A percentile compares a stretch with the other conserved stretches of the same genome.
phyloP scores from a whole-genome alignment of 2,329 filamentous ascomycete genomes.

The Clonostachys byssicola region DNA sequence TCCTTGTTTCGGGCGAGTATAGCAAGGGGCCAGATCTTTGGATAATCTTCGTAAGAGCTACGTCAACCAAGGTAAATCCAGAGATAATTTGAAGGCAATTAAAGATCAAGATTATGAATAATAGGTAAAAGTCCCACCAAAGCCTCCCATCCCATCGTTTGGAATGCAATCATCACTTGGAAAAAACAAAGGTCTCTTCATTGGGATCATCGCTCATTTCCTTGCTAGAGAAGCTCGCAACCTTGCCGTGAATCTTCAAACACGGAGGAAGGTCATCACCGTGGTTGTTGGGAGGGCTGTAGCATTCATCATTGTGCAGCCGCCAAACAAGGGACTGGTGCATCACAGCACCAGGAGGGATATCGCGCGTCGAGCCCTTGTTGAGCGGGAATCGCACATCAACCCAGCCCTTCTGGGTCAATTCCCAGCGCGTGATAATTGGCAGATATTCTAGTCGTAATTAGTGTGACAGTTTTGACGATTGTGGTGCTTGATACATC shows the following conservation, averaged over 20 bases:
- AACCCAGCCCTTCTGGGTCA: conserved; percentile 22
- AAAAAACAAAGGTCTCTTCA: too few species aligned
- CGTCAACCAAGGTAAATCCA: too few species aligned
- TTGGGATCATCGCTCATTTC: too few species aligned
- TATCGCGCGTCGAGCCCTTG: conserved; percentile 26
- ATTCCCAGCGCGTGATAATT: conserved; percentile 32
- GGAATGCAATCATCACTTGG: too few species aligned
- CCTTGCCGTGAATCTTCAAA: conserved; percentile 10
- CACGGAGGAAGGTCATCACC: conserved; percentile 19
- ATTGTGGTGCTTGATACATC: neutral
- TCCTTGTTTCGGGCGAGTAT: too few species aligned
- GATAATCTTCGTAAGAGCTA: too few species aligned
- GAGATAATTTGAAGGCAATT: too few species aligned
- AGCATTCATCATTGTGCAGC: conserved; percentile 16
- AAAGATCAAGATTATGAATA: too few species aligned
- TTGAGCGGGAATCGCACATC: conserved; percentile 31
- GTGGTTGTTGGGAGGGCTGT: conserved; percentile 27
- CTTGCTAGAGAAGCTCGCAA: too few species aligned
- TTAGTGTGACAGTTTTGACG: neutral
- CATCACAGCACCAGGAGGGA: conserved; percentile 29
- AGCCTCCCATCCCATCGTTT: too few species aligned
- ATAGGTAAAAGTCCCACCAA: too few species aligned
- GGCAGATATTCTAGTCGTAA: conserved; percentile 26
- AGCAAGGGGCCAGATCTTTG: too few species aligned
- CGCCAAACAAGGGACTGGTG: conserved; percentile 30